Percentiles rank a stretch among this genome's conserved stretches.
phyloP scores from a whole-genome alignment of 805 yeast genomes.

The Ogataea sp. region DNA sequence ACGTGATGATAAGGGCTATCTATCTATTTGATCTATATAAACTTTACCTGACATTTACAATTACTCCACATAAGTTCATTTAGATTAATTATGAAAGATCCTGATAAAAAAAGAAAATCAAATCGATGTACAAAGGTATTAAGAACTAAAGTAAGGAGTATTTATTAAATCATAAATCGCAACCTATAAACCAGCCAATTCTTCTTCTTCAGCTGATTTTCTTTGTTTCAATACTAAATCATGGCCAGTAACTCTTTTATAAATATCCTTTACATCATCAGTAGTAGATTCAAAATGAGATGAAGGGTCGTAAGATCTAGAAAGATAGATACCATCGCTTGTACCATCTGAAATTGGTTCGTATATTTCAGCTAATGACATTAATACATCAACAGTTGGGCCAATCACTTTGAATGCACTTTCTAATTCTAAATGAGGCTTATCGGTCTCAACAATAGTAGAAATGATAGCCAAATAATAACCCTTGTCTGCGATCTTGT shows the following conservation, averaged over 20 bases:
- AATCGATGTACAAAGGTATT: no score
- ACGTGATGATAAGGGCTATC: no score
- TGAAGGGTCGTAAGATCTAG: constrained; percentile 87
- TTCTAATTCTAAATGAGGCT: constrained; percentile 86
- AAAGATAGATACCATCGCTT: constrained; percentile 67
- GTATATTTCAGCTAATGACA: constrained; percentile 88
- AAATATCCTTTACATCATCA: constrained; percentile 92
- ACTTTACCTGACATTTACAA: no score
- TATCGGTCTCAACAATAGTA: constrained; percentile 87
- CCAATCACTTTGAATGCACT: constrained; percentile 92
- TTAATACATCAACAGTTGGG: constrained; percentile 68
- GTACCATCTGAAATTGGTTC: constrained; percentile 85
- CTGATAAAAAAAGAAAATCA: no score
- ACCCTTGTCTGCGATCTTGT: constrained; percentile 84
- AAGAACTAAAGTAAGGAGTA: no score
- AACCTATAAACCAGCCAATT: constrained; percentile 32
- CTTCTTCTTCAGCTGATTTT: constrained; percentile 57
- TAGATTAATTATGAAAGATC: no score
- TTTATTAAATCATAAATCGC: no score
- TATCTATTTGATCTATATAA: no score
- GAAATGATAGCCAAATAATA: constrained; percentile 90
- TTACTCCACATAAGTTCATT: no score
- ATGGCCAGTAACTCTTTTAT: constrained; percentile 85
- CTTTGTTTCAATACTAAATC: constrained; percentile 83
- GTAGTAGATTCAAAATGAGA: constrained; percentile 96